Evolutionary conservation across 2,329 filamentous ascomycete species (phyloP).

Genomic region (Paecilomyces variotii): DNA sequence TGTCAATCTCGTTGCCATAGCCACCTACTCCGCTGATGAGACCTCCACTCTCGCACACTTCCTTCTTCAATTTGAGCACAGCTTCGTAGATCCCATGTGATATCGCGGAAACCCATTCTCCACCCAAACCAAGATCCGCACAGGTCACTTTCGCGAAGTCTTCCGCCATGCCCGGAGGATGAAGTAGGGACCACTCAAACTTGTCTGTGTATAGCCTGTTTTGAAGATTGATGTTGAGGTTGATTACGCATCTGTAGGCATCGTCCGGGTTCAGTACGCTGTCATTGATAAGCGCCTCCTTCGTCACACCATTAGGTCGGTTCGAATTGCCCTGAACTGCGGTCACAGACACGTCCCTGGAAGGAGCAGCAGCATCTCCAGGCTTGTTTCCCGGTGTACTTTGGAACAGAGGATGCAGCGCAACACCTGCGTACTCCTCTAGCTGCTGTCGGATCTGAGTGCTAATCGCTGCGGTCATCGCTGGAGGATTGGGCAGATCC

Average conservation of each 20-base stretch:
- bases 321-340: constrained; percentile 50
- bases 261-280: constrained; percentile 84
- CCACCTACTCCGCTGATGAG: constrained; percentile 67
- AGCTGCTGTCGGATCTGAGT: constrained; percentile 91
- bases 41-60: constrained; percentile 86
- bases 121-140: constrained; percentile 77
- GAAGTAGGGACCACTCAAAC: constrained; percentile 93
- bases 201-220: constrained; percentile 93
- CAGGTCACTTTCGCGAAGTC: constrained; percentile 89
- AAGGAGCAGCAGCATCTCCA: constrained; percentile 27
- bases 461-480: constrained; percentile 71
- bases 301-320: constrained; percentile 19
- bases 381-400: constrained; percentile 24
- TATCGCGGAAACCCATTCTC: constrained; percentile 91
- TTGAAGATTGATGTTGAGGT: constrained; percentile 81
- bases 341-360: constrained; percentile 48
- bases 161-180: constrained; percentile 86
- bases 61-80: constrained; percentile 86
- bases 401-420: constrained; percentile 86
- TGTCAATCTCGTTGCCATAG: constrained; percentile 66
- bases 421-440: constrained; percentile 92
- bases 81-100: constrained; percentile 97
- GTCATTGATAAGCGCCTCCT: constrained; percentile 46
- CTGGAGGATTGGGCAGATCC: constrained; percentile 69
- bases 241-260: constrained; percentile 87